These are phyloP conservation scores for Blastobotrys mokoenaii DNA, from an alignment of 805 yeast genomes.

Conservation along the genomic window DNA sequence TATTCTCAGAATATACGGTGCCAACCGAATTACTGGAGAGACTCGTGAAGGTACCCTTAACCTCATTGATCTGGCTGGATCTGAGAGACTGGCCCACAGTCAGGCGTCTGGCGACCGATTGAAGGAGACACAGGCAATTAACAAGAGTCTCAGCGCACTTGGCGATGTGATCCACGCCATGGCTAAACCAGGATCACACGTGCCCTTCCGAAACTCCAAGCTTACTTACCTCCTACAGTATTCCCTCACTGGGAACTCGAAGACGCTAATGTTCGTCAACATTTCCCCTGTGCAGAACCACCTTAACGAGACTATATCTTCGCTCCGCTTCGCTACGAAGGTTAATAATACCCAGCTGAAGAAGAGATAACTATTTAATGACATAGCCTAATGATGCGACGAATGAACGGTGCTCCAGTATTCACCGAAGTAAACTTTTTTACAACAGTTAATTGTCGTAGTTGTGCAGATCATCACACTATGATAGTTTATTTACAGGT, in stretches of 20 bases:
- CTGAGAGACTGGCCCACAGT: slow-evolving; percentile 72
- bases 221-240: slow-evolving; percentile 77
- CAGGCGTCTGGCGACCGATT: slow-evolving; percentile 74
- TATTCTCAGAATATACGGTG: slow-evolving; percentile 51
- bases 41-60: slow-evolving; percentile 55
- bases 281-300: slow-evolving; percentile 59
- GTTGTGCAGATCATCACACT: no score
- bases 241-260: slow-evolving; percentile 77
- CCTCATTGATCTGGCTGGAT: slow-evolving; percentile 87
- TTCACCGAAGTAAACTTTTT: no score
- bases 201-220: slow-evolving; percentile 65
- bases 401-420: no score
- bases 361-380: neutral
- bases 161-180: slow-evolving; percentile 84
- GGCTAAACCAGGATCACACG: slow-evolving; percentile 34
- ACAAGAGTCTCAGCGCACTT: slow-evolving; percentile 75
- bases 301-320: slow-evolving; percentile 70
- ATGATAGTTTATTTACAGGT: no score
- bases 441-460: neutral
- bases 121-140: slow-evolving; percentile 81
- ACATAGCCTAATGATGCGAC: no score
- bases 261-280: slow-evolving; percentile 89
- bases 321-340: slow-evolving; percentile 79
- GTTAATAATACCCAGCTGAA: slow-evolving; percentile 21
- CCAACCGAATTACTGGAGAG: slow-evolving; percentile 41